Evolutionary conservation across 2,329 filamentous ascomycete genomes (phyloP).

Genomic region (Hypoxylon sp.): DNA sequence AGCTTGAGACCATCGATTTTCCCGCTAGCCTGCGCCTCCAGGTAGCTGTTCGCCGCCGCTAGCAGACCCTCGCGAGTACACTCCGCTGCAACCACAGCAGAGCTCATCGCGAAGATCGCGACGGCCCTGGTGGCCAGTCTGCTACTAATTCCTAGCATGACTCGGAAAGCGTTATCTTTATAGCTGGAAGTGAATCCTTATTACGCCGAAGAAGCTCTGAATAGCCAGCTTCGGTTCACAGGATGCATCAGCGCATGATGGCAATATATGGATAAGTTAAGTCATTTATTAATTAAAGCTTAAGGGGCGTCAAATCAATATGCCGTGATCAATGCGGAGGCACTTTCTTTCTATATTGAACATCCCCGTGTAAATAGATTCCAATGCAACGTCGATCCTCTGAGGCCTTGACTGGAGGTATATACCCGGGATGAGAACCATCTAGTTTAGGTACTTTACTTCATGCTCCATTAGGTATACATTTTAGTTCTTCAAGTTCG

Average conservation of each 20-base stretch:
- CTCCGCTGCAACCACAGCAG: constrained; percentile 38
- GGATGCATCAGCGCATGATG: not conserved
- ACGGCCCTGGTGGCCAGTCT: constrained; percentile 17
- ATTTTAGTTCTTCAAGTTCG: not conserved
- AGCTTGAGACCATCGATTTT: constrained; percentile 45
- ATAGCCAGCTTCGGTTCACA: no score
- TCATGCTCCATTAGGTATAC: not conserved
- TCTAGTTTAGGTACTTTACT: not conserved
- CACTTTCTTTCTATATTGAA: constrained; percentile 45
- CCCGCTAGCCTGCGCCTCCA: constrained; percentile 49
- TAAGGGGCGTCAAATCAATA: constrained; percentile 19
- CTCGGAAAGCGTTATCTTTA: no score
- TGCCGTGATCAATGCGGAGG: constrained; percentile 46
- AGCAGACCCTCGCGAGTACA: constrained; percentile 52
- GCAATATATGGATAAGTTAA: constrained; percentile 8
- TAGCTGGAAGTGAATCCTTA: no score
- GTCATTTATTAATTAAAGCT: not conserved
- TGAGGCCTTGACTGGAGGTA: not conserved
- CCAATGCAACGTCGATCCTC: constrained; percentile 36
- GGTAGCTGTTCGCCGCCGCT: constrained; percentile 50
- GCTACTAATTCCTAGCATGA: constrained; percentile 18
- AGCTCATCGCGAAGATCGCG: constrained; percentile 16
- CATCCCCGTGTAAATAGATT: constrained; percentile 43
- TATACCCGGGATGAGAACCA: not conserved
- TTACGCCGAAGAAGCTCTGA: not conserved